Base-by-base conservation (phyloP, 2,329 filamentous ascomycete genomes). In the Epichloe coenophiala region DNA sequence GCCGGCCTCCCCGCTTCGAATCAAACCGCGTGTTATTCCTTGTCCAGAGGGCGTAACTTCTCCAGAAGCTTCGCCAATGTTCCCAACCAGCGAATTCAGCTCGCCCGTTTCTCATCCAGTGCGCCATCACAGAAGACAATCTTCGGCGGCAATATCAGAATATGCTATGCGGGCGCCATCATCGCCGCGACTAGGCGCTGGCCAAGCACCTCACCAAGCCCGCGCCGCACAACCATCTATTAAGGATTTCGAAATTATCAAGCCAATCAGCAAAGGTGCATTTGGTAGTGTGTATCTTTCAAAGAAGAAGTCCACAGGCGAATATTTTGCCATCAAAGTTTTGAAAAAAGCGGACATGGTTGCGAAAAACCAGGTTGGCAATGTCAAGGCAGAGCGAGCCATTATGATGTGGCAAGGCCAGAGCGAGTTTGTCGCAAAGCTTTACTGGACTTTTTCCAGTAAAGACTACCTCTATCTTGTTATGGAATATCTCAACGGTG, bases 371-470 rank as follows among this genome's bases (percentile, higher is more conserved):
- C 93, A 98, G 65, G 90, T 98, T 59, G 95, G 93, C 58, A 98
- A 98, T 62, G 93, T 98, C 61, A 97, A 98, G 68, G 93, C 94
- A 8, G 93, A 98, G 68, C 81, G 93, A 57, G 94, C 94, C 21
- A 98, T 98, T 63, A 97, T 98, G 93, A 98, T 98, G 93, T 97
- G 93, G 88, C 93, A 98, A 70, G 93, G 93, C 21, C 89, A 97
- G 67, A 98, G 94, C 65, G 93, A 98, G 53, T 98, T 98, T 65
- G 93, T 98, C 52, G 93, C 93, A 27, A 98, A 98, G 71, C 77
- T 98, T 12, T 98, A 97, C 70, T 98, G 94, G 94, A 98, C 93
- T 0, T 98, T 98, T 63, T 95, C 93, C 4, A 98, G 91, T 75
- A 98, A 98, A 63, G 93, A 98, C 63, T 98, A 96, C 63, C 81